Base-by-base conservation (phyloP, 2,329 filamentous ascomycete species). In the Alternaria gansuensis region DNA sequence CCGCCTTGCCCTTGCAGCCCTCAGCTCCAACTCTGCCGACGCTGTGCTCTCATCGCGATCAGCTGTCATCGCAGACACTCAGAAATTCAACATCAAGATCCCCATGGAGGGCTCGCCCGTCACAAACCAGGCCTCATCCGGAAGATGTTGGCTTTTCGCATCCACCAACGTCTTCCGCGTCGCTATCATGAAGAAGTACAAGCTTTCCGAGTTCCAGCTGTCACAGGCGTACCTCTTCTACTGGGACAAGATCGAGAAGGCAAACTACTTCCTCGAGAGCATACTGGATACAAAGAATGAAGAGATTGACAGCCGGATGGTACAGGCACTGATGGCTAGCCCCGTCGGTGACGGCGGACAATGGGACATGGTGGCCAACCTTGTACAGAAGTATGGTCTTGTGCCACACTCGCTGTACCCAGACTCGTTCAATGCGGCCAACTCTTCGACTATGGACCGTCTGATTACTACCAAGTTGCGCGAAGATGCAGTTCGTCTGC, bases 241-340 rank as follows among this genome's bases (percentile, higher is more conserved):
- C 83, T 96, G 90, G 89, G 93, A 97, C 77, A 96, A 96, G 80
- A 86, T 96, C 21, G 93, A 97, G 78, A 96, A 96, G 78, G 84
- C 90, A 8, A 96, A 96, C 77, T 96, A 86, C 82, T 96, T 96
- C 80, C 84, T 96, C 17, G 92, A 96, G 78, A 90, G 91, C 70
- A 86, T 94, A 60, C 85, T 96, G 54, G 87, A 91, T 63, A 96
- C 92, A 0, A 84, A 86, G 0, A 81, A 82, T 51, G 84, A 92
- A 68, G 87, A 89, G 33, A 82, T 96, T 1, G 90, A 93, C 65
- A 84, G 88, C 23, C 82, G 93, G 9, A 79, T 96, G 4, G 83
- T 96, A 3, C 89, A 93, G 74, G 84, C 84, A 4, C 79, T 96
- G 3, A 81, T 94, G 28, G 79, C 81, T 0, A 83, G 85, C 23